Evolutionary conservation across 2,329 filamentous ascomycete species (phyloP).

Genomic region (Trichoderma atrobrunneum): DNA sequence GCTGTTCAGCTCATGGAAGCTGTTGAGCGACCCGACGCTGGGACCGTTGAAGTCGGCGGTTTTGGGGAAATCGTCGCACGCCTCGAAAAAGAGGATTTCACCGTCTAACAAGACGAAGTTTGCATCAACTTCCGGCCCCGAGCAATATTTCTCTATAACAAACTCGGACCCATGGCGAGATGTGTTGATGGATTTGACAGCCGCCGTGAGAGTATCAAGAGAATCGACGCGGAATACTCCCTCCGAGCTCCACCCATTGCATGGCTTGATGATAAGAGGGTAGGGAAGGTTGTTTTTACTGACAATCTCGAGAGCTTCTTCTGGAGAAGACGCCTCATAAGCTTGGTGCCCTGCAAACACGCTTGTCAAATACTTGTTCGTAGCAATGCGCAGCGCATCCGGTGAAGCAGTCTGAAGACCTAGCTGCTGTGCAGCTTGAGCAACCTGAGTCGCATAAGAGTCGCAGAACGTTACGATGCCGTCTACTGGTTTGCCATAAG

Average conservation of each 20-base stretch:
- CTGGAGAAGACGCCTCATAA: not conserved
- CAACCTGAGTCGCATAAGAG: not conserved
- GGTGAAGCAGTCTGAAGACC: slow-evolving; percentile 12
- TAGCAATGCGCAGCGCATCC: slow-evolving; percentile 7
- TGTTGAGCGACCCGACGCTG: slow-evolving; percentile 6
- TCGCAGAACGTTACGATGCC: slow-evolving; percentile 17
- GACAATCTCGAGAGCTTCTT: not conserved
- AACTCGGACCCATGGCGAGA: slow-evolving; percentile 15
- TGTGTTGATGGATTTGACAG: slow-evolving; percentile 14
- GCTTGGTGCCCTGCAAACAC: slow-evolving; percentile 15
- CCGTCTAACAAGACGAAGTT: slow-evolving; percentile 26
- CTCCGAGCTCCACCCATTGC: slow-evolving; percentile 18
- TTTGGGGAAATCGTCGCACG: slow-evolving; percentile 24
- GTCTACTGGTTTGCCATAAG: slow-evolving; percentile 15
- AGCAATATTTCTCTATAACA: slow-evolving; percentile 24
- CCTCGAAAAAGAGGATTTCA: slow-evolving; percentile 24
- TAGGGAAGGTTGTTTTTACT: slow-evolving; percentile 11
- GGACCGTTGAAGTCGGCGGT: slow-evolving; percentile 19
- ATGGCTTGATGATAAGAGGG: slow-evolving; percentile 15
- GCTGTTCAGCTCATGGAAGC: slow-evolving; percentile 17
- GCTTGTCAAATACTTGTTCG: slow-evolving; percentile 19
- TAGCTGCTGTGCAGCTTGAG: slow-evolving; percentile 5
- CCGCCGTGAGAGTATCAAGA: not conserved
- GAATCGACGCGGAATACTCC: slow-evolving; percentile 23
- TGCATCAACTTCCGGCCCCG: slow-evolving; percentile 25